phyloP scores from a whole-genome alignment of 2,329 filamentous ascomycete genomes.

The Curvularia sp. region DNA sequence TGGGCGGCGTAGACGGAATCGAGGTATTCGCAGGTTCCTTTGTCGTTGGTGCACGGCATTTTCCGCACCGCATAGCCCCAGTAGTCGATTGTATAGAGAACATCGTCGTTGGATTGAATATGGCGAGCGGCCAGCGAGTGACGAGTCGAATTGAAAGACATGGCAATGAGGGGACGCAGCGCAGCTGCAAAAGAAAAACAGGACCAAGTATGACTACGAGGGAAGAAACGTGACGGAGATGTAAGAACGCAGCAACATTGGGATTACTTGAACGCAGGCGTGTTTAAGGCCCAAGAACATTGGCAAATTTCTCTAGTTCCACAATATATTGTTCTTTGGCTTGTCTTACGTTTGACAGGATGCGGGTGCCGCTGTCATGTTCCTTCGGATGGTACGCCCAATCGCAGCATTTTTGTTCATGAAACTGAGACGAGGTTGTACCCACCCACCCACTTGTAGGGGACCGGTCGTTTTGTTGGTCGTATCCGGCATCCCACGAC shows the following conservation, averaged over 20 bases:
- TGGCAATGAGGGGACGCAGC: conserved; percentile 12
- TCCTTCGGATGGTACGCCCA: conserved; percentile 7
- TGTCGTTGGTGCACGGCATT: conserved; percentile 13
- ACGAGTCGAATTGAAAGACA: conserved; percentile 11
- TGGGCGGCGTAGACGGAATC: conserved; percentile 12
- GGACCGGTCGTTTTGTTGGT: conserved; percentile 10
- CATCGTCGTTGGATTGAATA: conserved; percentile 10
- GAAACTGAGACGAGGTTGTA: conserved; percentile 11
- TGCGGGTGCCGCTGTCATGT: conserved; percentile 15
- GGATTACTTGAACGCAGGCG: neutral
- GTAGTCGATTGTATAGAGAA: conserved; percentile 14
- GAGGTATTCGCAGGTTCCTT: conserved; percentile 13
- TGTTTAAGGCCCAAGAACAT: conserved; percentile 3
- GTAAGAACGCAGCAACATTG: neutral
- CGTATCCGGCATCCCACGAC: conserved; percentile 6
- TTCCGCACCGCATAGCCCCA: conserved; percentile 15
- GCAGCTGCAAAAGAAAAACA: conserved; percentile 10
- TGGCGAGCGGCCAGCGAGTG: conserved; percentile 13
- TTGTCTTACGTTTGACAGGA: conserved; percentile 8
- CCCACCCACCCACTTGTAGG: conserved; percentile 11
- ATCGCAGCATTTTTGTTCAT: conserved; percentile 8
- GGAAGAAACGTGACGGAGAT: neutral
- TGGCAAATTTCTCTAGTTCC: conserved; percentile 8
- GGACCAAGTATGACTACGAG: conserved; percentile 5
- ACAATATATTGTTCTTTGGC: conserved; percentile 5